phyloP scores from a whole-genome alignment of 805 yeast genomes.

The Sungouiozyma ichnusensis region DNA sequence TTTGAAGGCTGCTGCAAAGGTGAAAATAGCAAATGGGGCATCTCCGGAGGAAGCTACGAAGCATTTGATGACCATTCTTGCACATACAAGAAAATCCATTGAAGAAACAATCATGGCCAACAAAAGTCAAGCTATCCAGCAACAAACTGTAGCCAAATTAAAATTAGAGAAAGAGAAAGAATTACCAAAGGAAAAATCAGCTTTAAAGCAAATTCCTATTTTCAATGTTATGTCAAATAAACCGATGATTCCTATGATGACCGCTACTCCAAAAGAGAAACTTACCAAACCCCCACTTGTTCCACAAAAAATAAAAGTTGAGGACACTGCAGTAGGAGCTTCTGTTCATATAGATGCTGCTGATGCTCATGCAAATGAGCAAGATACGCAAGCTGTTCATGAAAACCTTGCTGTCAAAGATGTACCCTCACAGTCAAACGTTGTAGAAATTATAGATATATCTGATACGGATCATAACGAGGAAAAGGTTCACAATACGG shows the following conservation, averaged over 20 bases:
- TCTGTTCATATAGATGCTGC: background rate
- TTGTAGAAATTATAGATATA: background rate
- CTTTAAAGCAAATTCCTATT: background rate
- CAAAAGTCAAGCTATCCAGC: background rate
- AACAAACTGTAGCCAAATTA: conserved; percentile 5
- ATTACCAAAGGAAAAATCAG: conserved; percentile 1
- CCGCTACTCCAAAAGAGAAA: background rate
- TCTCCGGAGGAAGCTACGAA: conserved; percentile 24
- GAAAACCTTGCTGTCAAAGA: background rate
- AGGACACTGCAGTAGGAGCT: background rate
- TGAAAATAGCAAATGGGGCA: conserved; percentile 26
- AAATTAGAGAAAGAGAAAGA: conserved; percentile 8
- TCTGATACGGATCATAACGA: conserved; percentile 1
- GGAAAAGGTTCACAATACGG: background rate
- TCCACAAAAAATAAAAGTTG: conserved; percentile 1
- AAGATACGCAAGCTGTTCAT: background rate
- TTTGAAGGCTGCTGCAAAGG: conserved; percentile 27
- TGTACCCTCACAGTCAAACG: background rate
- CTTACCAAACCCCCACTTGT: background rate
- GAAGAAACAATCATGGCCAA: conserved; percentile 10
- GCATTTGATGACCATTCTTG: conserved; percentile 22
- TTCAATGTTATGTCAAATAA: background rate
- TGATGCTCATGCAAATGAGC: background rate
- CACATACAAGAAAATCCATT: conserved; percentile 24
- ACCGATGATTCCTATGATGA: background rate